A percentile compares a stretch with the other conserved stretches of the same genome.
phyloP scores from a whole-genome alignment of 192 early-diverging fungal species.

The Backusella mclennaniae region DNA sequence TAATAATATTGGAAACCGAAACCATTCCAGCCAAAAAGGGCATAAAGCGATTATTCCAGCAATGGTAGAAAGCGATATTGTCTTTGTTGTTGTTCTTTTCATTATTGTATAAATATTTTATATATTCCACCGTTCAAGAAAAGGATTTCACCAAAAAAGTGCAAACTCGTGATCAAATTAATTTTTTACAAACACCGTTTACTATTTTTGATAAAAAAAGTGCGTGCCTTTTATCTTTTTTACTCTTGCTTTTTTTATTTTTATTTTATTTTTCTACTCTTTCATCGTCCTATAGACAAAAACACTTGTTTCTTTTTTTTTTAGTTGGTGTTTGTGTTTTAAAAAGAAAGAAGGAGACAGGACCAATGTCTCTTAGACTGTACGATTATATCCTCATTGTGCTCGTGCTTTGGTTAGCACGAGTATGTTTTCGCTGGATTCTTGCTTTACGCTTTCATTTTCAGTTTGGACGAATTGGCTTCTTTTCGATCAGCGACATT shows the following conservation, averaged over 20 bases:
- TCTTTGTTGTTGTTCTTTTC: background rate
- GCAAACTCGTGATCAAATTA: constrained; percentile 3
- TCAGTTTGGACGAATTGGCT: constrained; percentile 28
- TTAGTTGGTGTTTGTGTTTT: background rate
- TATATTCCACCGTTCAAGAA: background rate
- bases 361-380: constrained; percentile 2
- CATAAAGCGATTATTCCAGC: background rate
- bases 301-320: background rate
- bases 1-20: background rate
- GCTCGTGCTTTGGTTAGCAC: constrained; percentile 4
- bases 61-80: background rate
- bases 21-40: background rate
- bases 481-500: constrained; percentile 31
- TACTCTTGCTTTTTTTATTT: background rate
- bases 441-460: constrained; percentile 30
- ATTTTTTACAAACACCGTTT: background rate
- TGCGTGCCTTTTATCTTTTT: background rate
- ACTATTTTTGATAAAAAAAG: background rate
- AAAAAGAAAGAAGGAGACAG: background rate
- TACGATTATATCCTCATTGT: constrained; percentile 19
- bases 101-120: background rate
- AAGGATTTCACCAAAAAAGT: background rate
- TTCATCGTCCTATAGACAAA: background rate
- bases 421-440: constrained; percentile 7
- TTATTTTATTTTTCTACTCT: background rate